Conservation (phyloP, 2,329 filamentous ascomycete genomes). For the Zymoseptoria tritici region DNA sequence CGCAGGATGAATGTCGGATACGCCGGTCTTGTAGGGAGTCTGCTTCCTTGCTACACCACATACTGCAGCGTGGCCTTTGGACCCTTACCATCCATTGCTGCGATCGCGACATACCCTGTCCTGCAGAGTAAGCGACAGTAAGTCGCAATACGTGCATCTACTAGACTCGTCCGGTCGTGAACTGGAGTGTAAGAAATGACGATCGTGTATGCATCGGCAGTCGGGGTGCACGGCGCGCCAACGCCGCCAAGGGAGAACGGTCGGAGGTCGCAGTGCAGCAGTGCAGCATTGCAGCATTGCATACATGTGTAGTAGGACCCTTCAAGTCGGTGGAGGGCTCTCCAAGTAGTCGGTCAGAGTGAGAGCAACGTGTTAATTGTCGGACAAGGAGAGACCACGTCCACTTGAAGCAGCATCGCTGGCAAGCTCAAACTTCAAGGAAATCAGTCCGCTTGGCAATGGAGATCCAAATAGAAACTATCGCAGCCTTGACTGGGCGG, state of each 20-base stretch:
- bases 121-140: background rate
- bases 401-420: background rate
- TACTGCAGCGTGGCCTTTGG: background rate
- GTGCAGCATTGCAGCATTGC: background rate
- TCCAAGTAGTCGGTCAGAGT: background rate
- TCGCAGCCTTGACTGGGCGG: background rate
- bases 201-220: background rate
- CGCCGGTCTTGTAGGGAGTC: background rate
- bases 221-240: background rate
- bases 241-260: background rate
- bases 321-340: too few species aligned
- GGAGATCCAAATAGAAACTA: too few species aligned
- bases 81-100: background rate
- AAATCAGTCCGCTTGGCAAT: background rate
- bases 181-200: background rate
- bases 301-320: background rate
- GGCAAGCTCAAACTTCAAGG: background rate
- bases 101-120: background rate
- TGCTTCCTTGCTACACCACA: background rate
- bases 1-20: background rate
- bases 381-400: background rate
- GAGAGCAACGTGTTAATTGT: background rate
- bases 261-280: background rate
- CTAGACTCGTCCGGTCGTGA: background rate
- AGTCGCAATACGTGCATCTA: background rate